A percentile compares a stretch with the other conserved stretches of the same genome.
phyloP scores from a whole-genome alignment of 305 asterid genomes.

The Fraxinus ornus region DNA sequence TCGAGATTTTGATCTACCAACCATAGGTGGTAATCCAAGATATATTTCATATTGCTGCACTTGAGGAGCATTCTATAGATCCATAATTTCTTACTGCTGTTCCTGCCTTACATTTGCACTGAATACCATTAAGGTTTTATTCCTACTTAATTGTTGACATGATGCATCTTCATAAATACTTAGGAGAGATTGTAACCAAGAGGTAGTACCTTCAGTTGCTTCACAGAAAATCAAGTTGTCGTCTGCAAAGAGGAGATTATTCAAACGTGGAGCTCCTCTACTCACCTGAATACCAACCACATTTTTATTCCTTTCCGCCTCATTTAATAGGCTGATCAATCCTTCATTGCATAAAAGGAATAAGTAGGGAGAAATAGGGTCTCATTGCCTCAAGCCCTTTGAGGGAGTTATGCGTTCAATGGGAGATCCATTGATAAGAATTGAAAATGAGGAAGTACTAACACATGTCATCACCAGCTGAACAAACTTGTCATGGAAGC shows the following conservation, averaged over 20 bases:
- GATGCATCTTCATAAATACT: background rate
- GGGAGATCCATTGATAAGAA: background rate
- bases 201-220: background rate
- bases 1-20: background rate
- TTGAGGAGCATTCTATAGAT: background rate
- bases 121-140: background rate
- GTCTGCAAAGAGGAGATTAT: background rate
- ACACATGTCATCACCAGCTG: background rate
- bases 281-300: background rate
- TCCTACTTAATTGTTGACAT: background rate
- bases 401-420: background rate
- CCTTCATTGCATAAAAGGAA: background rate
- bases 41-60: background rate
- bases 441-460: background rate
- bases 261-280: background rate
- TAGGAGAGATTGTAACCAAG: background rate
- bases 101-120: background rate
- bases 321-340: background rate
- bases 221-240: background rate
- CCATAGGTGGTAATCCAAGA: background rate
- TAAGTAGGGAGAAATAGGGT: background rate
- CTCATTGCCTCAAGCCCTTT: background rate
- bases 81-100: background rate
- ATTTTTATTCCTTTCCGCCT: background rate
- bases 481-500: background rate